Evolutionary conservation across 495 filamentous ascomycete genomes (phyloP).

Genomic region (Penicillium antarcticum): DNA sequence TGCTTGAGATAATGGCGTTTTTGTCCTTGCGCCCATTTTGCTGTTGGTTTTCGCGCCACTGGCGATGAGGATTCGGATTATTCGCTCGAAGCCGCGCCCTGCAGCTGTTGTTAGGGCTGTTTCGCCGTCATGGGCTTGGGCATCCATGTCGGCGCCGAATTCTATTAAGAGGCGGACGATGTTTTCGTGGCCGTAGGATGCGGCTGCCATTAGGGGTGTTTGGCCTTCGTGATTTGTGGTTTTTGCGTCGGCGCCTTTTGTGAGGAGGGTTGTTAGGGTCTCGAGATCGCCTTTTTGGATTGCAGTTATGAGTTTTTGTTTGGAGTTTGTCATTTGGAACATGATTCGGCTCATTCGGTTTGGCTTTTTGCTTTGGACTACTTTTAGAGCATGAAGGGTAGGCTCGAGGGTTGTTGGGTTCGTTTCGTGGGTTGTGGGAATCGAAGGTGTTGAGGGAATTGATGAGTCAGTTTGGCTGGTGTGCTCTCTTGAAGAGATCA

Average conservation of each 20-base stretch:
- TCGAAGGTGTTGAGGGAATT: neutral
- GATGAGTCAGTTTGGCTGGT: neutral
- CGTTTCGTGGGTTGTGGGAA: neutral
- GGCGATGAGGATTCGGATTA: conserved; percentile 28
- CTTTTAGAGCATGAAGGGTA: neutral
- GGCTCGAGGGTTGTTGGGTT: neutral
- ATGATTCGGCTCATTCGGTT: conserved; percentile 12
- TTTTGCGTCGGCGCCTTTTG: conserved; percentile 38
- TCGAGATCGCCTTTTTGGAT: conserved; percentile 3
- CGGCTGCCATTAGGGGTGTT: conserved; percentile 37
- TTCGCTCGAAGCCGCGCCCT: conserved; percentile 25
- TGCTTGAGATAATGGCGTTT: conserved; percentile 22
- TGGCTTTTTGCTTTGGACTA: conserved; percentile 4
- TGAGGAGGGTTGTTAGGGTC: conserved; percentile 14
- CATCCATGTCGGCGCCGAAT: conserved; percentile 21
- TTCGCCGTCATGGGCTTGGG: conserved; percentile 10
- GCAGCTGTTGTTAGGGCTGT: conserved; percentile 35
- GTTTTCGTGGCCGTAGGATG: conserved; percentile 13
- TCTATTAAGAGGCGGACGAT: conserved; percentile 25
- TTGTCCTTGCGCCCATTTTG: neutral
- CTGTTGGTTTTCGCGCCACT: conserved; percentile 20
- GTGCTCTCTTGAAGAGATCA: neutral
- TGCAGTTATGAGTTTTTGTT: conserved; percentile 9
- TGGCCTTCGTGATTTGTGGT: conserved; percentile 25
- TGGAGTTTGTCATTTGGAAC: conserved; percentile 7